Base-by-base conservation (phyloP, 2,329 filamentous ascomycete species). In the Neurospora crassa region DNA sequence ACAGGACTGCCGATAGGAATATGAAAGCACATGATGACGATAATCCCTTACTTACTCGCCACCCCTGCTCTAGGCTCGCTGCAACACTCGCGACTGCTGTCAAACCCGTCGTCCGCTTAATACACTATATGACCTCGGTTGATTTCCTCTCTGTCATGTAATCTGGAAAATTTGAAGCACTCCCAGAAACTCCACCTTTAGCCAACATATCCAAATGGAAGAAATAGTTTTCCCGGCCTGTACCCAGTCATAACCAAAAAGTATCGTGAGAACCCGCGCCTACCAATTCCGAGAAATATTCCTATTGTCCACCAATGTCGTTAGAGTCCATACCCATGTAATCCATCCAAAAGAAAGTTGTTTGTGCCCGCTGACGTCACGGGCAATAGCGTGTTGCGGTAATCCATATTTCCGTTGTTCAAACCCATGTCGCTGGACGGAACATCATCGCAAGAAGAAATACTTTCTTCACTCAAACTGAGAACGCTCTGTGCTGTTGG, bases 391-490 rank as follows among this genome's bases (percentile, higher is more conserved):
- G 76, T 76, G 70, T 73, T 78, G 69, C 78, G 77, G 70, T 80
- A 82, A 68, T 83, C 81, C 24, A 83, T 75, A 69, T 78, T 80
- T 41, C 79, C 79, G 67, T 84, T 80, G 70, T 81, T 80, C 14
- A 86, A 76, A 24, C 84, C 82, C 70, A 86, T 74, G 70, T 86
- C 83, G 40, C 81, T 82, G 6, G 84, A 79, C 3, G 81, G 79
- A 37, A 84, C 78, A 68, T 89, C 87, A 67, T 88, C 87, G 1
- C 82, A 83, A 0, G 86, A 87, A 78, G 86, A 87, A 63, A 89
- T 79, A 76, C 86, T 87, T 74, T 88, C 87, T 70, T 88, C 87
- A 73, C 86, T 88, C 67, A 88, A 79, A 76, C 86, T 88, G 20
- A 86, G 80, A 43, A 86, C 85, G 72, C 85, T 87, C 74, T 87